These are phyloP conservation scores for Xylaria sp. DNA, from an alignment of 2,329 filamentous ascomycete species.

Conservation along the genomic window DNA sequence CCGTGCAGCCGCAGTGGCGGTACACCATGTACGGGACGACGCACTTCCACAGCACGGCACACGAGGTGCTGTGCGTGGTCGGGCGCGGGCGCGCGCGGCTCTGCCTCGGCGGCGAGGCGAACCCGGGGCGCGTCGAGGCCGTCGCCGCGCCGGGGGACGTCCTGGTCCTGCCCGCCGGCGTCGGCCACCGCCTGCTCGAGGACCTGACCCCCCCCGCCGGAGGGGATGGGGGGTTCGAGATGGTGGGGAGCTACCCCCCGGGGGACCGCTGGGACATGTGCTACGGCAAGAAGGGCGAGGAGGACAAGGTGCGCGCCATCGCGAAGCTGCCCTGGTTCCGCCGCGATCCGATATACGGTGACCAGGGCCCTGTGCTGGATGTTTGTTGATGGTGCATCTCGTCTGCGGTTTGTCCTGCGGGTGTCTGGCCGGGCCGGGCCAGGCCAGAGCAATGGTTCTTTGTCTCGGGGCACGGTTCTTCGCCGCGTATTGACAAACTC, in stretches of 20 bases:
- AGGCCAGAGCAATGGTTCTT: too few relatives aligned
- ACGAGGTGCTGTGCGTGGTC: slow-evolving; percentile 68
- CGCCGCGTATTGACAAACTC: too few relatives aligned
- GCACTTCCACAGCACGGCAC: slow-evolving; percentile 69
- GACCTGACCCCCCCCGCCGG: slow-evolving; percentile 46
- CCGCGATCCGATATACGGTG: slow-evolving; percentile 62
- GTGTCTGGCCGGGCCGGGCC: too few relatives aligned
- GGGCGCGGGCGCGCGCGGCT: slow-evolving; percentile 60
- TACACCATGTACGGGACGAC: slow-evolving; percentile 69
- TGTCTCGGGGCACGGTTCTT: background rate
- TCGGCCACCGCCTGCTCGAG: slow-evolving; percentile 64
- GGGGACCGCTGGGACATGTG: slow-evolving; percentile 71
- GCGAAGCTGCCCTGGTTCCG: slow-evolving; percentile 57
- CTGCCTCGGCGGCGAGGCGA: slow-evolving; percentile 68
- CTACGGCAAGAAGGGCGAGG: slow-evolving; percentile 63
- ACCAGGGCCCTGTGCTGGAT: slow-evolving; percentile 53
- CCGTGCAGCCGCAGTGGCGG: slow-evolving; percentile 66
- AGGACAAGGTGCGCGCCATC: slow-evolving; percentile 53
- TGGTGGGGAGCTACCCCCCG: slow-evolving; percentile 68
- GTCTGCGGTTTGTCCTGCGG: too few relatives aligned
- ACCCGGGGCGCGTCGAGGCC: slow-evolving; percentile 58
- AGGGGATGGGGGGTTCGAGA: slow-evolving; percentile 55
- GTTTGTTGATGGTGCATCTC: too few relatives aligned
- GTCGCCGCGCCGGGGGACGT: slow-evolving; percentile 62
- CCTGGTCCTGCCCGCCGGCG: slow-evolving; percentile 66